A percentile compares a stretch with the other conserved stretches of the same genome.
phyloP scores from a whole-genome alignment of 225 moss, liverwort and hornwort genomes.

The Marchantia paleacea region DNA sequence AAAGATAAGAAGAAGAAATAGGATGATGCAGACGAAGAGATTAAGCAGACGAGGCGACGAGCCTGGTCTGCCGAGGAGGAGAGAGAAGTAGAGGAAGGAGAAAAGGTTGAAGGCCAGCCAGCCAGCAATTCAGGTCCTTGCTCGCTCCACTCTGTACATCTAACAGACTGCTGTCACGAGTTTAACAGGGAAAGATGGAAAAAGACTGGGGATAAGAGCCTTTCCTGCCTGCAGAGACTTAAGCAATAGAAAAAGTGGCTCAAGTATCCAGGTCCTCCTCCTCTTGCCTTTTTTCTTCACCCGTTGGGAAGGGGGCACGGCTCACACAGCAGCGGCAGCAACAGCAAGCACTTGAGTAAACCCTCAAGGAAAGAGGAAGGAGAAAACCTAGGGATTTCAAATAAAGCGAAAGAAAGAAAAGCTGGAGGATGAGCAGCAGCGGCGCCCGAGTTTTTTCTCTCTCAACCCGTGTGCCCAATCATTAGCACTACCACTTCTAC shows the following conservation, averaged over 20 bases:
- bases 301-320: neutral
- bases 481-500: slow-evolving; percentile 21
- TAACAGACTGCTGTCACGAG: slow-evolving; percentile 18
- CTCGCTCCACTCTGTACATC: slow-evolving; percentile 1
- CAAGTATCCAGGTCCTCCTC: slow-evolving; percentile 16
- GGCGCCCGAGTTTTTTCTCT: neutral
- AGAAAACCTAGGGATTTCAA: slow-evolving; percentile 4
- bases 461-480: slow-evolving; percentile 20
- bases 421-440: slow-evolving; percentile 5
- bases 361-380: neutral
- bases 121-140: slow-evolving; percentile 9
- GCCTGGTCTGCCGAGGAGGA: neutral
- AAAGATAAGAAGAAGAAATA: neutral
- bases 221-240: neutral
- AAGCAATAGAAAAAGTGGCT: slow-evolving; percentile 23
- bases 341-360: slow-evolving; percentile 14
- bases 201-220: slow-evolving; percentile 6
- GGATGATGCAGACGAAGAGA: neutral
- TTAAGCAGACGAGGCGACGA: neutral
- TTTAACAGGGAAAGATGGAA: slow-evolving; percentile 7
- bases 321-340: slow-evolving; percentile 5
- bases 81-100: neutral
- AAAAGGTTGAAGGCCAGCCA: neutral
- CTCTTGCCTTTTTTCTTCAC: neutral
- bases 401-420: neutral